Conservation (phyloP, 2,329 filamentous ascomycete species). For the Pseudogymnoascus sp. region DNA sequence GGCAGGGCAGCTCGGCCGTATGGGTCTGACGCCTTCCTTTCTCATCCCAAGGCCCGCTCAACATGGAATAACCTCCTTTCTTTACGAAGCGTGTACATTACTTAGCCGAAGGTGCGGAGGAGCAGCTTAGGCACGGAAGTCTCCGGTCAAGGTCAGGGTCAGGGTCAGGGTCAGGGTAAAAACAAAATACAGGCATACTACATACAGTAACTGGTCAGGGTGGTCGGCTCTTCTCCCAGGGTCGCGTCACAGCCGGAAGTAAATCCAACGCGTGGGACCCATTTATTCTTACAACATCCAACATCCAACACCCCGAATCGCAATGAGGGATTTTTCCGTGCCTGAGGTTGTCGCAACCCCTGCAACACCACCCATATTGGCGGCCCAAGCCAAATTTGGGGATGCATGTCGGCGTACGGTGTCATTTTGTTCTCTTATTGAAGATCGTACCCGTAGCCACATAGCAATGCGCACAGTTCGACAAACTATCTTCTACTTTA, state of each 20-base stretch:
- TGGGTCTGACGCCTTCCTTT: background rate
- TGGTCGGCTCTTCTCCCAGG: background rate
- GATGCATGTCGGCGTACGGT: background rate
- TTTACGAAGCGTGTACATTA: background rate
- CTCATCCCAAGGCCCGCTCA: background rate
- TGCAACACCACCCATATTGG: background rate
- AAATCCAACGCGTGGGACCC: background rate
- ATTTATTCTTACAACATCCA: background rate
- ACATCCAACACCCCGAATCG: background rate
- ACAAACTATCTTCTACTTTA: background rate
- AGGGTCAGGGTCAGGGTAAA: background rate
- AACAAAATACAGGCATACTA: background rate
- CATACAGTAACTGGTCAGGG: too few relatives aligned
- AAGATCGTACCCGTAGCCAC: background rate
- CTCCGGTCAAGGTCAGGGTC: background rate
- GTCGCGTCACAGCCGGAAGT: background rate
- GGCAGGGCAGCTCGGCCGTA: background rate
- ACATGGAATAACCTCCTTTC: background rate
- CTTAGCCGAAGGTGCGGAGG: background rate
- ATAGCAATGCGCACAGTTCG: background rate
- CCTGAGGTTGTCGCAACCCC: background rate
- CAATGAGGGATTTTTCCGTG: background rate
- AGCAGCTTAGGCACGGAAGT: background rate
- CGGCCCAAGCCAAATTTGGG: background rate
- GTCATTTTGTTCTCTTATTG: background rate